Evolutionary conservation across 768 basidiomycete genomes (phyloP), one percentile per base, ranked within the genome.

Genomic region (Auriscalpium orientale): DNA sequence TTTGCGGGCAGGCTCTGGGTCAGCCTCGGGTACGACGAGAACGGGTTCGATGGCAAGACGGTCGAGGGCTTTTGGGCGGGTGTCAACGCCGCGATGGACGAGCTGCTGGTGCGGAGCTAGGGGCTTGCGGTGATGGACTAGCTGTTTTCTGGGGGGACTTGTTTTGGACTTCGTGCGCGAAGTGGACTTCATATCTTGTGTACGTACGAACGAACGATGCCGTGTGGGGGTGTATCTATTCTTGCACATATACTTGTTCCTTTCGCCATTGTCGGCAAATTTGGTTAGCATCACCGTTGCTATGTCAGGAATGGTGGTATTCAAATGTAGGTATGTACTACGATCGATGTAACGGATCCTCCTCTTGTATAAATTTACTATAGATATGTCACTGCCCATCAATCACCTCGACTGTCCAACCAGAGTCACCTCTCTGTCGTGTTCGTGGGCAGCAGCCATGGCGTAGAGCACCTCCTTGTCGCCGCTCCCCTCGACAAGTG

Each of bases 1-100:
- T 87, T 86, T 60, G 81, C 74, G 20, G 85, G 83, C 8, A 84
- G 82, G 68, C 68, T 93, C 16, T 91, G 87, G 87, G 65, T 92
- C 37, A 89, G 85, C 60, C 73, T 92, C 34, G 87, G 88, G 0
- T 91, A 89, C 66, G 91, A 92, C 64, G 74, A 78, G 60, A 87
- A 87, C 64, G 89, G 87, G 0, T 90, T 89, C 65, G 79, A 84
- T 33, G 72, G 76, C 43, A 80, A 76, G 1, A 71, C 74, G 4
- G 81, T 91, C 22, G 77, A 84, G 51, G 59, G 60, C 28, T 91
- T 88, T 71, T 92, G 90, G 89, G 65, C 68, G 20, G 81, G 83
- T 60, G 70, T 86, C 9, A 61, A 82, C 47, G 64, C 63, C 0
- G 77, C 77, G 20, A 76, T 87, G 3, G 76, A 82, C 37, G 83